Percentiles rank a stretch among this genome's conserved stretches.
These are phyloP conservation scores for Xylaria sp. DNA, from an alignment of 2,329 filamentous ascomycete genomes.

Conservation along the genomic window DNA sequence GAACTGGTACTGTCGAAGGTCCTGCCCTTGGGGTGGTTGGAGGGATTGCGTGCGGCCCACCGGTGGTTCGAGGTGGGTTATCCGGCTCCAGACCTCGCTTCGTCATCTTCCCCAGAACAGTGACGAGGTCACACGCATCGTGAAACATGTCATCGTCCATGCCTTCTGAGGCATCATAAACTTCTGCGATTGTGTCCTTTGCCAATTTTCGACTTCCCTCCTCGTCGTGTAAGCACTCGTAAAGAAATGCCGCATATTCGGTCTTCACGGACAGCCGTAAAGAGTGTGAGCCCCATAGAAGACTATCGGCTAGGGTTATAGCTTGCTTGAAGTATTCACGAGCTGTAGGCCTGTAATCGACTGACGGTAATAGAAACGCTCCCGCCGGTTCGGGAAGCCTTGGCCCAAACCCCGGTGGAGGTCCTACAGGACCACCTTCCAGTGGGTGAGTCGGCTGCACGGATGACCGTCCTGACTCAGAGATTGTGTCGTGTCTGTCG, in stretches of 20 bases:
- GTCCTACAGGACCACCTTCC: constrained; percentile 65
- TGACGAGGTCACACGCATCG: constrained; percentile 87
- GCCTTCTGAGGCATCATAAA: constrained; percentile 87
- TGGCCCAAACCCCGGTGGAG: constrained; percentile 60
- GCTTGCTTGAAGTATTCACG: constrained; percentile 82
- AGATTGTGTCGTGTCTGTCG: constrained; percentile 52
- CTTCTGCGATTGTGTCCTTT: constrained; percentile 82
- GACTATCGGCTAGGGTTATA: constrained; percentile 71
- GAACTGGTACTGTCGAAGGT: constrained; percentile 30
- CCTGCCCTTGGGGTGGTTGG: constrained; percentile 27
- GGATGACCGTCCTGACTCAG: constrained; percentile 51
- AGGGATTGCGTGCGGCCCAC: constrained; percentile 28
- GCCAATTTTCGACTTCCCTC: constrained; percentile 78
- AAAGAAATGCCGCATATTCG: constrained; percentile 91
- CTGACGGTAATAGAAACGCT: constrained; percentile 78
- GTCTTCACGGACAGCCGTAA: constrained; percentile 87
- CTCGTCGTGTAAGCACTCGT: constrained; percentile 86
- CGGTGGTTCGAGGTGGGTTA: constrained; percentile 17
- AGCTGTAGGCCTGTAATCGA: constrained; percentile 84
- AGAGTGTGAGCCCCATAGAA: constrained; percentile 88
- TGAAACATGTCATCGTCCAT: constrained; percentile 96
- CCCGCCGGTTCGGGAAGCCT: constrained; percentile 53
- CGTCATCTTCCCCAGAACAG: constrained; percentile 86
- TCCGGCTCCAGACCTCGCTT: constrained; percentile 66
- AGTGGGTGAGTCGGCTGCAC: constrained; percentile 55